Conservation (phyloP, 2,329 filamentous ascomycete species). For the Cladophialophora chaetospira region DNA sequence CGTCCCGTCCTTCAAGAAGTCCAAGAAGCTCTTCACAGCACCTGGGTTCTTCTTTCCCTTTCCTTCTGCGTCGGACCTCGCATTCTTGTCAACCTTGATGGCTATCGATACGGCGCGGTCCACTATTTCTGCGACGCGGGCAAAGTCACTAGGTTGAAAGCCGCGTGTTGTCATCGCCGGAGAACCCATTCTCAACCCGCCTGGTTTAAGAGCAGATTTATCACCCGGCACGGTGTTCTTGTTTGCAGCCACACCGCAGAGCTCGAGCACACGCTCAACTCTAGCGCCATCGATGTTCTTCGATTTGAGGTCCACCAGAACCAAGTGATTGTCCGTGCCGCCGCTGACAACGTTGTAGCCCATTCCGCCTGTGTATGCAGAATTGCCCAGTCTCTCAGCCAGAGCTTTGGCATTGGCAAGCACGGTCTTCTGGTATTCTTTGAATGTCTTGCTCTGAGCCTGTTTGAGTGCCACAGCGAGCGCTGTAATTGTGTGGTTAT, state of each 20-base stretch:
- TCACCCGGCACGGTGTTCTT: slow-evolving; percentile 99
- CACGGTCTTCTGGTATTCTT: slow-evolving; percentile 86
- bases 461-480: slow-evolving; percentile 93
- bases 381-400: slow-evolving; percentile 65
- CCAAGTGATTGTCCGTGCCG: slow-evolving; percentile 96
- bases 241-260: slow-evolving; percentile 99
- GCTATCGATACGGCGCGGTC: slow-evolving; percentile 79
- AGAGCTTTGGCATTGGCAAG: slow-evolving; percentile 89
- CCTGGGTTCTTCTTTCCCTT: slow-evolving; percentile 38
- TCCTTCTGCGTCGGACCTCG: slow-evolving; percentile 30
- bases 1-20: slow-evolving; percentile 37
- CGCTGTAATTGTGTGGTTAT: slow-evolving; percentile 98
- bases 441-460: slow-evolving; percentile 85
- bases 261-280: slow-evolving; percentile 92
- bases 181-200: slow-evolving; percentile 92
- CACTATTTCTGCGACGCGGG: slow-evolving; percentile 86
- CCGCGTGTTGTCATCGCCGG: slow-evolving; percentile 97
- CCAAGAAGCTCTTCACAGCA: slow-evolving; percentile 37
- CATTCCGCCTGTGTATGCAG: slow-evolving; percentile 68
- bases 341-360: slow-evolving; percentile 89
- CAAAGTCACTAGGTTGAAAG: slow-evolving; percentile 89
- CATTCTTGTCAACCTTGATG: slow-evolving; percentile 33
- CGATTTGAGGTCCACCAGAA: slow-evolving; percentile 87
- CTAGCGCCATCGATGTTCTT: slow-evolving; percentile 86
- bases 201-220: slow-evolving; percentile 93